Conservation (phyloP, 208 protist genomes). For the Leishmania tropica region DNA sequence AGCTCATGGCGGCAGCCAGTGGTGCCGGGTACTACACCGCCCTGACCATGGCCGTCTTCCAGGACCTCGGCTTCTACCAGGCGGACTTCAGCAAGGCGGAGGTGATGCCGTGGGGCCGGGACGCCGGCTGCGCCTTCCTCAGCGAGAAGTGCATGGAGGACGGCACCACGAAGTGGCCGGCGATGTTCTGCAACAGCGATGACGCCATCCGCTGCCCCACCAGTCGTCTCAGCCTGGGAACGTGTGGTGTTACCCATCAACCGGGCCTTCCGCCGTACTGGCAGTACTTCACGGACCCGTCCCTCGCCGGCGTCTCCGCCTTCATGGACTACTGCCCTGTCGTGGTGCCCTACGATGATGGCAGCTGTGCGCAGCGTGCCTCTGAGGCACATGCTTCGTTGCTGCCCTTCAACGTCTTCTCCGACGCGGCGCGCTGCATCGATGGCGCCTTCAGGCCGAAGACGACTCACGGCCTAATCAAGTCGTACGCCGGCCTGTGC, state of each 20-base stretch:
- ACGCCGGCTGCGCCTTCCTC: constrained; percentile 61
- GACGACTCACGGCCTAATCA: neutral
- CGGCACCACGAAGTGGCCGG: constrained; percentile 32
- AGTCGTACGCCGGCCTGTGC: constrained; percentile 1
- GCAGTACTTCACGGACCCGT: neutral
- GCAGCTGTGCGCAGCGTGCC: neutral
- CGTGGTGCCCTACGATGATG: neutral
- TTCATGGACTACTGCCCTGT: neutral
- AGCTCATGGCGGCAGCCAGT: constrained; percentile 79
- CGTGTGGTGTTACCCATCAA: no score
- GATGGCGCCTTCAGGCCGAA: neutral
- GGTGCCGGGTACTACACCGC: constrained; percentile 54
- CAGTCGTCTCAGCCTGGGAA: neutral
- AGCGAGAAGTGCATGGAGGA: constrained; percentile 43
- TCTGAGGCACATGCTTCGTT: no score
- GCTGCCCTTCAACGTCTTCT: no score
- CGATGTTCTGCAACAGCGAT: constrained; percentile 51
- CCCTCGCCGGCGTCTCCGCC: neutral
- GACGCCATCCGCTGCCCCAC: neutral
- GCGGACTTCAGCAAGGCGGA: constrained; percentile 69
- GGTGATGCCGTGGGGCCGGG: constrained; percentile 70
- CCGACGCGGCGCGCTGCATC: neutral
- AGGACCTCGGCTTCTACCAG: constrained; percentile 85
- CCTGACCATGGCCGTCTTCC: constrained; percentile 83
- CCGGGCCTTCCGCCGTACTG: neutral